Conservation (phyloP, 2,329 filamentous ascomycete genomes). For the Colletotrichum costaricense region DNA sequence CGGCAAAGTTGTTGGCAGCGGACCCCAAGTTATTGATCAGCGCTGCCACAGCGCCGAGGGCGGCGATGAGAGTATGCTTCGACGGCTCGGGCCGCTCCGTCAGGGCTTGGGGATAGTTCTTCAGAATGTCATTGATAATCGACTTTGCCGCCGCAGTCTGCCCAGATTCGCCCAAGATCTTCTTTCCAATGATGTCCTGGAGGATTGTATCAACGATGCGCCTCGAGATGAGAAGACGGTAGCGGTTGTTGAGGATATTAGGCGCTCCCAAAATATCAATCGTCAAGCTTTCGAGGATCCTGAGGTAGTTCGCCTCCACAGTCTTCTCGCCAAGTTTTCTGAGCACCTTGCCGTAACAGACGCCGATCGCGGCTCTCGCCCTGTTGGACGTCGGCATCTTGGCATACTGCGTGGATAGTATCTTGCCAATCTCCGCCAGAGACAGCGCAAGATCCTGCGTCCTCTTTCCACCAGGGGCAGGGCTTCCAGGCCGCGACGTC, state of each 20-base stretch:
- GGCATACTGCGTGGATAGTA: conserved; percentile 84
- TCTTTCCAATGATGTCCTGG: conserved; percentile 83
- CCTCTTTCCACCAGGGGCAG: conserved; percentile 76
- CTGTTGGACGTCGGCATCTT: conserved; percentile 82
- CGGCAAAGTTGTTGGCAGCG: conserved; percentile 81
- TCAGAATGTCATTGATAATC: conserved; percentile 88
- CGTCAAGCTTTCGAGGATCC: conserved; percentile 84
- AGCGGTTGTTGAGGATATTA: conserved; percentile 84
- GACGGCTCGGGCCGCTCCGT: conserved; percentile 89
- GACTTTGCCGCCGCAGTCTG: conserved; percentile 85
- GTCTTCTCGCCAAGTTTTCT: conserved; percentile 82
- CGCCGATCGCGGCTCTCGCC: conserved; percentile 82
- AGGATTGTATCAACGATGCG: conserved; percentile 87
- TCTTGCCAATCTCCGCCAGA: conserved; percentile 80
- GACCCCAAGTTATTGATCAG: conserved; percentile 85
- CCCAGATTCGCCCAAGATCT: conserved; percentile 88
- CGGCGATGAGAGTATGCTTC: conserved; percentile 84
- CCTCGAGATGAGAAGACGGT: conserved; percentile 85
- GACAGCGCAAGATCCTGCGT: conserved; percentile 79
- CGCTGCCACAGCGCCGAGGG: conserved; percentile 82
- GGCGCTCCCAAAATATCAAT: conserved; percentile 82
- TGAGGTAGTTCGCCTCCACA: conserved; percentile 85
- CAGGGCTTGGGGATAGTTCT: conserved; percentile 91
- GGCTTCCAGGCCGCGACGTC: conserved; percentile 74
- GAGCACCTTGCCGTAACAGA: conserved; percentile 88